Base-by-base conservation (phyloP, 2,329 filamentous ascomycete species). In the Diaporthe humulicola region DNA sequence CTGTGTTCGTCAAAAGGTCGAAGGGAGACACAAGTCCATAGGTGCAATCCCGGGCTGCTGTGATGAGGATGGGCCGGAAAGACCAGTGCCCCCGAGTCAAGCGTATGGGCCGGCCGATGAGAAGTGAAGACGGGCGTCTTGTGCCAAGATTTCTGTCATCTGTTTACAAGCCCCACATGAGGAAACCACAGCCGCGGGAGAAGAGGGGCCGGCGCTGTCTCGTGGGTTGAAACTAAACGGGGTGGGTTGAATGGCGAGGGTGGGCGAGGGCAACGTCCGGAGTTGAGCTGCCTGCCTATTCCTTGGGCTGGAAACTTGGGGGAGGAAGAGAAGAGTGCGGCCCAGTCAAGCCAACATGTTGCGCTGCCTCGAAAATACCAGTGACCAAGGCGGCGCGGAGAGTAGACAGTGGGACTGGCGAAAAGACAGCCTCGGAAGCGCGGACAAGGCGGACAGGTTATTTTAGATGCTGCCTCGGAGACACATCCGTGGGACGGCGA, bases 101-200 rank as follows among this genome's bases (percentile, higher is more conserved):
- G 64, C 45, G n/a, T 25, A 69, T 69, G 64, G 64, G 33, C 64
- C 64, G 15, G 64, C 48, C 64, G 64, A 54, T 28, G 33, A 52
- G 48, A 69, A 69, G 64, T 4, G 33, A 69, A 69, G 64, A 69
- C 33, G n/a, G 64, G 25, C 52, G 48, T 38, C 48, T 54, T 54
- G n/a, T 54, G 48, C 64, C 64, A 69, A 69, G 64, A 69, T 54
- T 54, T 48, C 64, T 69, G 64, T 69, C 64, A 69, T 69, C 64
- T 69, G 64, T 69, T 54, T n/a, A 40, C 30, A 33, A 54, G 48
- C 48, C 54, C 64, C 64, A 69, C 64, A 40, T 22, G 12, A 30
- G 64, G 48, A 54, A 69, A 40, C 64, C 48, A 69, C 33, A 38
- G 64, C 45, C 33, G 64, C n/a, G 45, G 64, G 30, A 52, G 52